Conservation (phyloP, 306 rosid genomes). For the Castanopsis chinensis region DNA sequence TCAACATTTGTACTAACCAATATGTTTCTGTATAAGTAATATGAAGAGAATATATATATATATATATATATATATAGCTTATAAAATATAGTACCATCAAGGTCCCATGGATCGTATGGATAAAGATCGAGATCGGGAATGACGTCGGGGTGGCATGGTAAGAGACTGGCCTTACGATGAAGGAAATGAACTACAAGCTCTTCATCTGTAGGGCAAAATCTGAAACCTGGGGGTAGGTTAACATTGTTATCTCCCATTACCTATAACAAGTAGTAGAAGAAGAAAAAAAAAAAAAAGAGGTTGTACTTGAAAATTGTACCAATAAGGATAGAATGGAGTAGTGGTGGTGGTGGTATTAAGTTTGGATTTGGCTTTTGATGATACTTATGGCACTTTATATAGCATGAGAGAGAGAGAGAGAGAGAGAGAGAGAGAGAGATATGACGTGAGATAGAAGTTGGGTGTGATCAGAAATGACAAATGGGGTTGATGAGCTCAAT, state of each 20-base stretch:
- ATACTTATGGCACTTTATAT: constrained; percentile 42
- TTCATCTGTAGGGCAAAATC: constrained; percentile 86
- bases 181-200: constrained; percentile 93
- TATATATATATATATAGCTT: not conserved
- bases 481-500: constrained; percentile 3
- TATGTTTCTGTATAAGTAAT: too few species aligned
- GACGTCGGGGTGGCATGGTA: constrained; percentile 94
- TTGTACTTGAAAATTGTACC: not conserved
- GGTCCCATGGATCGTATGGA: constrained; percentile 88
- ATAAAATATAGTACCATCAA: constrained; percentile 45
- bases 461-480: constrained; percentile 13
- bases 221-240: constrained; percentile 89
- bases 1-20: too few species aligned
- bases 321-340: not conserved
- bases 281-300: not conserved
- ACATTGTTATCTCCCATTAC: constrained; percentile 56
- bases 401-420: not conserved
- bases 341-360: constrained; percentile 12
- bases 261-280: not conserved
- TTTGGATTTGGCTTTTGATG: constrained; percentile 20
- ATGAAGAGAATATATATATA: not conserved
- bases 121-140: constrained; percentile 92
- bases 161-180: constrained; percentile 76
- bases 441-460: constrained; percentile 52
- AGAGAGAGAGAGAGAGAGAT: constrained; percentile 25